Conservation (phyloP, 2,329 filamentous ascomycete genomes). For the Chaetomium strumarium region DNA sequence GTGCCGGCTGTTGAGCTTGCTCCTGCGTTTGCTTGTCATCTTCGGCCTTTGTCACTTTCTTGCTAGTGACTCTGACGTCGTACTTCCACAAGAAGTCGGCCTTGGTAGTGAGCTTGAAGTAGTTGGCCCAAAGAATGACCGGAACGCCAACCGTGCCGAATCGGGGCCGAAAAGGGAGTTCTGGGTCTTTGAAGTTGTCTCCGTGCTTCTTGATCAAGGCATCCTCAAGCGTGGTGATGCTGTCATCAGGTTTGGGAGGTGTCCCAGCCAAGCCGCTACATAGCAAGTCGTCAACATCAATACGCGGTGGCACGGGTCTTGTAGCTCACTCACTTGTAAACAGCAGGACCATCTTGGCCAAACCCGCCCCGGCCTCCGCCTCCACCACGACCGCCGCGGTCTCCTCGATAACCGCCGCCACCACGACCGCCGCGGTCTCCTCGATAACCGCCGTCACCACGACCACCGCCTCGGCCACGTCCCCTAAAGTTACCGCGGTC, state of each 20-base stretch:
- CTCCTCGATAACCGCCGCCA: constrained; percentile 21
- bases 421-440: constrained; percentile 13
- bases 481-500: constrained; percentile 11
- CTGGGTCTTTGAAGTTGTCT: constrained; percentile 17
- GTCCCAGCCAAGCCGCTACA: constrained; percentile 2
- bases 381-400: constrained; percentile 14
- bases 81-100: constrained; percentile 39
- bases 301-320: background rate
- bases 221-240: constrained; percentile 27
- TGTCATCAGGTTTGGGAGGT: constrained; percentile 26
- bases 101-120: constrained; percentile 41
- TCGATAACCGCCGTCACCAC: constrained; percentile 13
- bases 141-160: constrained; percentile 40
- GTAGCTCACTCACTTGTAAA: constrained; percentile 29
- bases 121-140: constrained; percentile 50
- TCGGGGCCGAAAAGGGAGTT: constrained; percentile 44
- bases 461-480: constrained; percentile 13
- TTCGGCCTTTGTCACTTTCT: constrained; percentile 10
- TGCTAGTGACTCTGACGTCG: constrained; percentile 33
- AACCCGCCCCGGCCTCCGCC: constrained; percentile 4
- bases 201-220: constrained; percentile 23
- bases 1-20: background rate
- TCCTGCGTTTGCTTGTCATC: constrained; percentile 4
- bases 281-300: constrained; percentile 8
- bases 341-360: constrained; percentile 23